Base-by-base conservation (phyloP, 345 rosid genomes). In the Rhodomyrtus tomentosa region DNA sequence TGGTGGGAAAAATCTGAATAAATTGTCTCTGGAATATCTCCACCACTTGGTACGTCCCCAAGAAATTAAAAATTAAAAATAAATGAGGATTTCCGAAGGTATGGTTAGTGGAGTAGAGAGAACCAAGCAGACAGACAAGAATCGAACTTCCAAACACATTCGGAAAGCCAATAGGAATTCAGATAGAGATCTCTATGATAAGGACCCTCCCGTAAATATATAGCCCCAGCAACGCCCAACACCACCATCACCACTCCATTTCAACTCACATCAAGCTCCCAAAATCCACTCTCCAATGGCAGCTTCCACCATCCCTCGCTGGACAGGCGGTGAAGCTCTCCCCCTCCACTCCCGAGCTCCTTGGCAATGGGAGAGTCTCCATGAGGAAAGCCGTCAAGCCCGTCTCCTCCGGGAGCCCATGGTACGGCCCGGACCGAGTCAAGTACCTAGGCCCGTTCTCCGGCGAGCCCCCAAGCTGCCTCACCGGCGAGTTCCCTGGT, bases 301-400 rank as follows among this genome's bases (percentile, higher is more conserved):
- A 3, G 85, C 94, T 72, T 85, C 93, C 10, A 86, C 92, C 24
- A 89, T 83, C 91, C 1, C 87, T 93, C 22, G 88, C 90, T 22
- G 93, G 93, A 10, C 86, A 92, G 90, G 90, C 93, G 0, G 92
- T 90, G 82, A 88, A 87, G 86, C 91, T 90, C 45, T 36, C 87
- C 86, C 93, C 94, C 12, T 82, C 90, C 51, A 52, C 86, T 51
- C 81, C 90, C 0, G 88, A 89, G 50, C 80, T 87, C 62, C 83
- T 87, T 42, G 89, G 90, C 86, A 86, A 73, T 13, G 92, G 86
- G 54, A 91, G 93, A 54, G 88, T 92, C 58, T 54, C 89, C 52
- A 92, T 92, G 94, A 90, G 95, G 83, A 91, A 87, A 80, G 38
- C 91, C 15, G 81, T 4, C 81, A 90, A 42, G 83, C 55, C 74